Conservation (phyloP, 1,139 yeast genomes). For the Nematodospora anomalae region DNA sequence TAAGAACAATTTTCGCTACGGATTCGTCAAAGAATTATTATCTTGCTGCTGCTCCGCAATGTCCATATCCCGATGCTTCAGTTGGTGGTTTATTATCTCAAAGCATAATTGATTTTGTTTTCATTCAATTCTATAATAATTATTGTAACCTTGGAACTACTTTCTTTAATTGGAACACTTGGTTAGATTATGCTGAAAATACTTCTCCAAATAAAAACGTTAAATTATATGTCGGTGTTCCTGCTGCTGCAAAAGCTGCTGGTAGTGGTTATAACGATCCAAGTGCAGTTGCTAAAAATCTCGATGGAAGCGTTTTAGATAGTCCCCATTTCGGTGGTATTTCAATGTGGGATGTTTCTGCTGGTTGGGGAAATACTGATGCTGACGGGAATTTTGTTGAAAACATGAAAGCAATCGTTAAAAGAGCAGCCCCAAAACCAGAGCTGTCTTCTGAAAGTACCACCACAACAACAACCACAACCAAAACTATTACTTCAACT, state of each 20-base stretch:
- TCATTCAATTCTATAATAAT: conserved; percentile 92
- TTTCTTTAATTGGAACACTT: conserved; percentile 79
- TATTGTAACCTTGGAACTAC: conserved; percentile 60
- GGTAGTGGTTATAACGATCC: conserved; percentile 38
- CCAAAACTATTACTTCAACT: conserved; percentile 10
- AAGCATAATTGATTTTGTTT: conserved; percentile 78
- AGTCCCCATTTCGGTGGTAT: conserved; percentile 73
- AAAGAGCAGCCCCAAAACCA: conserved; percentile 9
- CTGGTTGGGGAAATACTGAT: conserved; percentile 58
- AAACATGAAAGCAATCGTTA: conserved; percentile 37
- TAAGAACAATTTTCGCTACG: conserved; percentile 56
- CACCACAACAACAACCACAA: conserved; percentile 10
- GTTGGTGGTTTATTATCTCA: conserved; percentile 65
- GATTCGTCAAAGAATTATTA: conserved; percentile 65
- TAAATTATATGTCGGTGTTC: conserved; percentile 69
- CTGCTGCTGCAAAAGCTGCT: conserved; percentile 70
- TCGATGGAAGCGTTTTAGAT: conserved; percentile 37
- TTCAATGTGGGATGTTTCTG: conserved; percentile 91
- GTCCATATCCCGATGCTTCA: conserved; percentile 87
- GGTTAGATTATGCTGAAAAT: conserved; percentile 68
- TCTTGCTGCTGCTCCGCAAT: conserved; percentile 93
- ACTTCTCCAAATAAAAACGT: conserved; percentile 68
- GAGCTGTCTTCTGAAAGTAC: conserved; percentile 8
- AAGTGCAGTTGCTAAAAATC: conserved; percentile 18
- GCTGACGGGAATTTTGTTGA: conserved; percentile 43